Evolutionary conservation across 441 rosid species (phyloP), one percentile per base, ranked within the genome.

Genomic region (Codiaeum variegatum): DNA sequence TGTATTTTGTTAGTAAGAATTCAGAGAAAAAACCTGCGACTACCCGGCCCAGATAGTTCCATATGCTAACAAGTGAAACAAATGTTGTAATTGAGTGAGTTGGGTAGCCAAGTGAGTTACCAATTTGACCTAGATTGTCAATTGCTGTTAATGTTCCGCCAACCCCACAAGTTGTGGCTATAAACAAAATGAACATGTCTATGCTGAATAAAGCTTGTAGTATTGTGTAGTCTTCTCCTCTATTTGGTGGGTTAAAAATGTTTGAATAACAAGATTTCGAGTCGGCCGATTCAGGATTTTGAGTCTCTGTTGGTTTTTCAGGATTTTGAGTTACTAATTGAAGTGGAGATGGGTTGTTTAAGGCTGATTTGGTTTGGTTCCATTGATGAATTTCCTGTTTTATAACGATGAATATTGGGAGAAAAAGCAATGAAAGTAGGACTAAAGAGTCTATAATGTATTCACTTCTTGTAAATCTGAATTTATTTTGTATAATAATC

Each of bases 71-170:
- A 0, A 88, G 83, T 5, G 85, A 85, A 9, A 88, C 79, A n/a
- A 85, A 86, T 1, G 87, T 85, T 0, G 80, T 61, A 0, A 65
- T 85, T 73, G 80, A 82, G 6, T 56, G 81, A n/a, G 16, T 40
- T 1, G 83, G 78, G 72, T 86, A 88, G 21, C 92, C 90, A 8
- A 82, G 70, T 4, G 85, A 76, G 12, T 46, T 52, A 0, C 87
- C 78, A 4, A 86, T 84, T 66, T 88, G 88, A 23, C 87, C 87
- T 59, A 88, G 34, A 69, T 86, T 88, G 75, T 88, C 86, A 0
- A 88, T 80, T 0, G 81, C 89, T 3, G 88, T 85, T 60, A 88
- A 69, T 0, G 86, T 82, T n/a, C 92, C 92, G 0, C 89, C 90
- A 3, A 76, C 76, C 0, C 92, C 89, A 3, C 84, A 85, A 10